Evolutionary conservation across 345 rosid genomes (phyloP), one percentile per base, ranked within the genome.

Genomic region (Arabis alpina): DNA sequence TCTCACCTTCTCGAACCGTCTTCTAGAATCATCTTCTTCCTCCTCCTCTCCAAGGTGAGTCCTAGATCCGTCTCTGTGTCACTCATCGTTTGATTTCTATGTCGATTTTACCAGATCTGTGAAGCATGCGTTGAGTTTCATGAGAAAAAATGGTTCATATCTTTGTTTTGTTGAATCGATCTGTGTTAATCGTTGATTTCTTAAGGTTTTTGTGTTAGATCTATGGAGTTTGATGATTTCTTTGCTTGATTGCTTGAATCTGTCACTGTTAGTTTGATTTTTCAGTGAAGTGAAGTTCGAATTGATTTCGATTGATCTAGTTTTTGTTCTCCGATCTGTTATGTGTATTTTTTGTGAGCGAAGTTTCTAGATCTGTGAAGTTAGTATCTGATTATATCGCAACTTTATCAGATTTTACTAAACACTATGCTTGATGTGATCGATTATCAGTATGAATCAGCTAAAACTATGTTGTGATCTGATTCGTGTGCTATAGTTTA

Each of bases 1-100:
- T 64, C 63, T 23, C 51, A 50, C 62, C 76, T 68, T 68, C 78
- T 67, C 49, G 68, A 67, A 61, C 39, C 70, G 50, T 62, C 76
- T 68, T 68, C 78, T 67, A 41, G 73, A 67, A 61, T 45, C 64
- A 10, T 72, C 74, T 34, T 34, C 34, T 1, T 28, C 23, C 23
- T 34, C 32, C 2, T 32, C 36, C 6, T 32, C 40, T 36, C 10
- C 40, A 15, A 45, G 78, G 78, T 75, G 39, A 68, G 64, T 61
- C 8, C 8, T 61, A 67, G 78, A 75, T 75, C 78, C 37, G 28
- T 28, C 15, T 54, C 3, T 4, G 1, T 6, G 8, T n/a, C 34
- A 0, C 11, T 44, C 32, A 2, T 64, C 36, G 40, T 42, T 43
- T 44, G 10, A 7, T 32, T 34, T 42, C 15, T 19, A 8, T 42